Percentiles rank a stretch among this genome's conserved stretches.
Evolutionary conservation across 371 early-diverging fungal genomes (phyloP).

Genomic region (Synchytrium microbalum): DNA sequence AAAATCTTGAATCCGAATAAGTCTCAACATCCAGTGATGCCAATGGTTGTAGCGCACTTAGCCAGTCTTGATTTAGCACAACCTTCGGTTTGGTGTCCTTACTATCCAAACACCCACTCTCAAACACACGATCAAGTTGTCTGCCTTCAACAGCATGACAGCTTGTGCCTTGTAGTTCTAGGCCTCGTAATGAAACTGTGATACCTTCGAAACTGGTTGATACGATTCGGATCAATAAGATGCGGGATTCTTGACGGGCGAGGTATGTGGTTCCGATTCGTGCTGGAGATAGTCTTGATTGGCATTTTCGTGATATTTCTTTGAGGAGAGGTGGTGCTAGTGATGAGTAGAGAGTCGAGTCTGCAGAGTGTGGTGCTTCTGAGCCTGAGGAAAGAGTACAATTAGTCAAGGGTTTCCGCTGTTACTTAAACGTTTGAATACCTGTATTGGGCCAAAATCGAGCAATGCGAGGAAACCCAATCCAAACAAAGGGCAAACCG

Average conservation of each 20-base stretch:
- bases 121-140: background rate
- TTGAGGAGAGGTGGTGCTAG: slow-evolving; percentile 13
- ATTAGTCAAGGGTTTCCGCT: slow-evolving; percentile 4
- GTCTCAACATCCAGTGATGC: slow-evolving; percentile 8
- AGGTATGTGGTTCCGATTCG: slow-evolving; percentile 13
- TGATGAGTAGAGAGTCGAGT: slow-evolving; percentile 17
- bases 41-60: slow-evolving; percentile 18
- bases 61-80: background rate
- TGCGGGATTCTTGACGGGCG: slow-evolving; percentile 24
- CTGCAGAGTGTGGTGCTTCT: slow-evolving; percentile 20
- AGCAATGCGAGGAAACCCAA: slow-evolving; percentile 27
- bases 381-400: background rate
- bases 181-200: slow-evolving; percentile 18
- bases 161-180: slow-evolving; percentile 32
- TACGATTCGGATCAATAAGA: slow-evolving; percentile 25
- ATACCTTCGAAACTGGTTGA: slow-evolving; percentile 26
- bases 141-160: slow-evolving; percentile 34
- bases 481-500: slow-evolving; percentile 29
- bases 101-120: too few relatives aligned
- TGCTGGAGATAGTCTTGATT: slow-evolving; percentile 1
- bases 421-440: background rate
- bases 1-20: slow-evolving; percentile 21
- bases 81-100: background rate
- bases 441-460: slow-evolving; percentile 21
- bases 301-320: slow-evolving; percentile 12